Percentiles rank a stretch among this genome's conserved stretches.
phyloP scores from a whole-genome alignment of 2,329 filamentous ascomycete genomes.

The Ceratocystis destructans region DNA sequence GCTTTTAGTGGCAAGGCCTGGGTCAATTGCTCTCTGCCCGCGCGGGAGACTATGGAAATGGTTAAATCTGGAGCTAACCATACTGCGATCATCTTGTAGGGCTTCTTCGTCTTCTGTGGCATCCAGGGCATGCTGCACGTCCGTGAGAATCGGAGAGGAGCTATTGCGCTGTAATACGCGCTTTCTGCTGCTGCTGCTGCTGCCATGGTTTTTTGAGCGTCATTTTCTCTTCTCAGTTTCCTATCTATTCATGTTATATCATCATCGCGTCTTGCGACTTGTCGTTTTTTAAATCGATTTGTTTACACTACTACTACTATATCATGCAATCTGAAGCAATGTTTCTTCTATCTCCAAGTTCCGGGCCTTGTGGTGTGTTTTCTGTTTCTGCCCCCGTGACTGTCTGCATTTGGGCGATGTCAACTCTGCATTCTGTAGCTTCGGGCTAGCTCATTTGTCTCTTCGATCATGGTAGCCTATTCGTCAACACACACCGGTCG shows the following conservation, averaged over 20 bases:
- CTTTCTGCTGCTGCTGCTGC: neutral
- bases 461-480: too few relatives aligned
- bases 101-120: slow-evolving; percentile 82
- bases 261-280: neutral
- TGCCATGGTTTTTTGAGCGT: slow-evolving; percentile 8
- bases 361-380: too few relatives aligned
- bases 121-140: slow-evolving; percentile 78
- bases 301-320: neutral
- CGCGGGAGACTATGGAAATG: too few relatives aligned
- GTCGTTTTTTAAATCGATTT: neutral
- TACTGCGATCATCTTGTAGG: slow-evolving; percentile 34
- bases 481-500: too few relatives aligned
- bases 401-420: neutral
- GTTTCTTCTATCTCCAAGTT: neutral
- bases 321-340: slow-evolving; percentile 1
- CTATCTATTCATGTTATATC: slow-evolving; percentile 1
- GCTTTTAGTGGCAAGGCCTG: neutral
- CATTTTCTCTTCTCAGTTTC: neutral
- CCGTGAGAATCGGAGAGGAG: slow-evolving; percentile 61
- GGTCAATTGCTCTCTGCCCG: neutral
- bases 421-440: neutral
- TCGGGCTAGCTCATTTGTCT: too few relatives aligned
- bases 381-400: too few relatives aligned
- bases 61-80: neutral
- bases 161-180: slow-evolving; percentile 53